phyloP scores from a whole-genome alignment of 768 basidiomycete genomes.

The Ramaria sp. region DNA sequence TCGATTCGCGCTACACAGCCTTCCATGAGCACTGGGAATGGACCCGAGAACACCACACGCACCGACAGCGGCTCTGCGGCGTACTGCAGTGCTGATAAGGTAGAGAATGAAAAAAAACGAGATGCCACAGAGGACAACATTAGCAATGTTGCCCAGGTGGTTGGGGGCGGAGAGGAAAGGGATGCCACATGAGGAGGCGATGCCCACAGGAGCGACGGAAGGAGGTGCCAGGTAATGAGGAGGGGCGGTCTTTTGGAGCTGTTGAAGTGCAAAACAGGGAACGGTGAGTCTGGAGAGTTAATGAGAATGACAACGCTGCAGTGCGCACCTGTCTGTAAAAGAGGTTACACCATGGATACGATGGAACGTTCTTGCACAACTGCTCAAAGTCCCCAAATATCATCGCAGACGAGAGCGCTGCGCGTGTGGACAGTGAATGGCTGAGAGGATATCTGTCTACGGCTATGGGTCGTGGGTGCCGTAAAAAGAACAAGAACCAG shows the following conservation, averaged over 20 bases:
- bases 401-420: background rate
- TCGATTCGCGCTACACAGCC: conserved; percentile 52
- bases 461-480: too few relatives aligned
- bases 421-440: too few relatives aligned
- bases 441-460: too few relatives aligned
- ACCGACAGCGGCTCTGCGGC: conserved; percentile 85
- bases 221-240: conserved; percentile 29
- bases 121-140: conserved; percentile 71
- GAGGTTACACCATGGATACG: conserved; percentile 89
- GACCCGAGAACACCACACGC: conserved; percentile 22
- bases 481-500: too few relatives aligned
- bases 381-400: conserved; percentile 62
- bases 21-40: background rate
- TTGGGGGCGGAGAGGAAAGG: conserved; percentile 42
- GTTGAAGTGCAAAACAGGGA: conserved; percentile 10
- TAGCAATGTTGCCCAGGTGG: conserved; percentile 70
- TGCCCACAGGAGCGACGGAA: conserved; percentile 60
- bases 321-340: conserved; percentile 73
- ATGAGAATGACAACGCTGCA: conserved; percentile 10
- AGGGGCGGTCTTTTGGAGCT: conserved; percentile 23
- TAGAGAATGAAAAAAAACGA: conserved; percentile 48
- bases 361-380: conserved; percentile 58
- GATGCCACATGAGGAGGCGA: conserved; percentile 76
- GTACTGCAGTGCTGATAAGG: conserved; percentile 46
- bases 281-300: conserved; percentile 13